Evolutionary conservation across 495 filamentous ascomycete species (phyloP), one percentile per base, ranked within the genome.

Genomic region (Durotheca rogersii): DNA sequence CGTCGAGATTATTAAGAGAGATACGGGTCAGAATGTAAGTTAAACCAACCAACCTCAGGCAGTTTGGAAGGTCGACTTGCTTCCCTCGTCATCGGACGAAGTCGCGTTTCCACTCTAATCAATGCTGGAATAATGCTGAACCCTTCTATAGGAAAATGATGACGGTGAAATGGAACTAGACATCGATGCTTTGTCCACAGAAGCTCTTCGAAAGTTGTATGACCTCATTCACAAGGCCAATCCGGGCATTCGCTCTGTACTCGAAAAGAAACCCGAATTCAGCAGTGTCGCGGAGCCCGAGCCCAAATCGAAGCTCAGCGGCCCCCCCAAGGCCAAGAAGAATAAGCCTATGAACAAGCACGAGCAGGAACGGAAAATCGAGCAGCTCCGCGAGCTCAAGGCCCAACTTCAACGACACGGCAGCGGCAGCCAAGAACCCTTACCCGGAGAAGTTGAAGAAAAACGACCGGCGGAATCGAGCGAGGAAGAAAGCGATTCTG

Each of bases 301-400:
- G 11, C 62, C 62, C 0, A 58, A 68, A 27, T 12, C 47, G 4
- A 56, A 43, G 47, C 37, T 51, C 9, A 49, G 56, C 35, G 71
- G 60, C 43, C 75, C 60, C n/a, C 57, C 61, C 10, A 89, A 88
- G 69, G 80, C 86, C 11, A 96, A 95, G 75, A 98, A 98, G 79
- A 96, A 98, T 72, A 97, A 96, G 77, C 93, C 93, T 0, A 98
- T 97, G 93, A 92, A 86, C 74, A 92, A 90, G 68, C 75, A 71
- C 15, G 92, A 98, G 70, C 93, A 98, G 69, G 90, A 96, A 64
- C 82, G 84, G 6, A 86, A 85, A 57, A 95, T 98, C 64, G 79
- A 83, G 41, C 80, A 87, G 68, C 81, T 98, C 12, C 77, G 85
- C 64, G 80, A 79, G 59, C 71, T 82, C 2, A 66, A 73, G 36